Evolutionary conservation across 2,329 filamentous ascomycete genomes (phyloP), one percentile per base, ranked within the genome.

Genomic region (Epichloe gansuensis): DNA sequence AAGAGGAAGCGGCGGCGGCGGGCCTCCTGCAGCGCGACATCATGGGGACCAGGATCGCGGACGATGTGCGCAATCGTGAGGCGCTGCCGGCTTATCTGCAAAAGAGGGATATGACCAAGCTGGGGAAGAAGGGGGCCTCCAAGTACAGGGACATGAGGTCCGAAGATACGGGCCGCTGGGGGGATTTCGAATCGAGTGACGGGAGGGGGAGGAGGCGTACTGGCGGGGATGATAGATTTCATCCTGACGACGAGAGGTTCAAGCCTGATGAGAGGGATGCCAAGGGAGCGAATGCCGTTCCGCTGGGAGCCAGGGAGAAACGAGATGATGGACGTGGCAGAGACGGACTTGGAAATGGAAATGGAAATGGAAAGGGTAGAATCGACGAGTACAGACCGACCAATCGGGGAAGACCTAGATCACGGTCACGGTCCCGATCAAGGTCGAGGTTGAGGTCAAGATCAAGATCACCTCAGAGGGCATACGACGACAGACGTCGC

Each of bases 121-220:
- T 98, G 27, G 93, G 93, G 23, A 88, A 86, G 71, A 95, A 95
- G 73, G 91, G 93, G 21, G 82, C 87, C 31, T 90, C 89, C 6
- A 87, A 86, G 67, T 97, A 97, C 69, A 86, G 79, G 60, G 93
- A 98, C 67, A 76, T 98, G 62, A 84, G 83, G 65, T 80, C 75
- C 13, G 91, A 98, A 69, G 93, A 98, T 68, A 98, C 93, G 0
- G 93, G 93, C 0, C 74, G 78, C 34, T 96, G 85, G 91, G 85
- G 4, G 4, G 75, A 82, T 47, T 75, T 78, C 17, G 17, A 21
- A 21, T 21, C 17, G 57, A 77, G 77, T 27, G 78, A 81, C 56
- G 73, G 65, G 60, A 52, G 50, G 5, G 44, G 31, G 9, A 55
- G 68, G 56, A 62, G 66, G 50, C 56, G 59, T 4, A 57, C 60